Evolutionary conservation across 768 basidiomycete genomes (phyloP).

Genomic region (Amanita subjunquillea): DNA sequence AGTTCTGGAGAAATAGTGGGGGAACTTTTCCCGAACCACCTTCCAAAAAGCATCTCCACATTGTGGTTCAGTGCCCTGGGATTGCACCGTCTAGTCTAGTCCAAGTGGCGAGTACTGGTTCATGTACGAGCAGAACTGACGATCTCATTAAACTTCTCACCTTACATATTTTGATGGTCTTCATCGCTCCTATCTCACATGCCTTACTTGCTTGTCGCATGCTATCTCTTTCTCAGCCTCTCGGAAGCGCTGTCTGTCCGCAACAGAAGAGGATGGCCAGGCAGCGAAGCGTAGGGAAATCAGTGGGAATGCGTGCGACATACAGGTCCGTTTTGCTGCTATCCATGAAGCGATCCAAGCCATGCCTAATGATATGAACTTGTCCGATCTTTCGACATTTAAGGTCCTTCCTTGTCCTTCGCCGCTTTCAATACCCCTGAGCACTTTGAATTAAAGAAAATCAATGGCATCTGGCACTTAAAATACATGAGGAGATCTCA

Average conservation of each 20-base stretch:
- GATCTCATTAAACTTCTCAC: not conserved
- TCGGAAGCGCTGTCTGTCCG: constrained; percentile 5
- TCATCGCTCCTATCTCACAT: constrained; percentile 1
- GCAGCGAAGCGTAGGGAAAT: constrained; percentile 6
- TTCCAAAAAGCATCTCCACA: not conserved
- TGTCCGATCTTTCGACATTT: constrained; percentile 9
- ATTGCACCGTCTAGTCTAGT: not conserved
- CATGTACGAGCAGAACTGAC: not conserved
- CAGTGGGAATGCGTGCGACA: not conserved
- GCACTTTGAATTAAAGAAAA: constrained; percentile 4
- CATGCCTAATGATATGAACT: constrained; percentile 7
- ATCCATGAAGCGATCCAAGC: constrained; percentile 9
- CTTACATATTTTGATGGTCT: not conserved
- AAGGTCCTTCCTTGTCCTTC: constrained; percentile 10
- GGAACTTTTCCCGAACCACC: not conserved
- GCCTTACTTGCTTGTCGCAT: constrained; percentile 2
- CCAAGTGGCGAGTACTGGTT: not conserved
- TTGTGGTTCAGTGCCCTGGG: not conserved
- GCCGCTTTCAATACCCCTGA: constrained; percentile 6
- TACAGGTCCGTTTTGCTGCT: constrained; percentile 6
- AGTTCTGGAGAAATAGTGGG: not conserved
- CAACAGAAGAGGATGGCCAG: constrained; percentile 6
- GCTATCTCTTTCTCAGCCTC: constrained; percentile 5
- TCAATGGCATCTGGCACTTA: constrained; percentile 6
- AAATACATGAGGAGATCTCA: constrained; percentile 10